Evolutionary conservation across 176 grass and related monocot species (phyloP), one percentile per base, ranked within the genome.

Genomic region (Carex cristatella): DNA sequence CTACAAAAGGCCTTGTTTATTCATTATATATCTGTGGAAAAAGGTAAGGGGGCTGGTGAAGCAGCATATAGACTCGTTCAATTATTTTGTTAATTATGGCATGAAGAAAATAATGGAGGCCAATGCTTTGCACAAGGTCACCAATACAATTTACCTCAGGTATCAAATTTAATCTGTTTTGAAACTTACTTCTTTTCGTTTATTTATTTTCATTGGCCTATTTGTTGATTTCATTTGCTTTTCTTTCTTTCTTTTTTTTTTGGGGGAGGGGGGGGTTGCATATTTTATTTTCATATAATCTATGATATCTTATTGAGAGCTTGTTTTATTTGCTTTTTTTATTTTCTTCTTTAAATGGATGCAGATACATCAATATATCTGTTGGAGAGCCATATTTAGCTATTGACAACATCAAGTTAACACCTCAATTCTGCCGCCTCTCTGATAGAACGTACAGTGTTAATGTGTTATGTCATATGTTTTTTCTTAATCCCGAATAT

Each of bases 1-100:
- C 16, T 86, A n/a, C 19, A 70, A 32, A 0, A 23, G 54, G 15
- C 62, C 58, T 78, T 55, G 3, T 75, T 16, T 18, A 57, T 56
- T 71, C 5, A 35, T 56, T 53, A 27, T 84, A 44, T 16, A 38
- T 84, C 23, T 69, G 56, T 69, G 31, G 31, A 12, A 14, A 48
- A 69, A 95, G 93, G 90, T 93, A 40, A 87, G 95, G 69, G 95
- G 95, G 2, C 88, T 95, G 3, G 93, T 98, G 65, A 98, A 98
- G 85, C 89, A 92, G 69, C 96, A 94, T 82, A 88, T 98, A 13
- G 90, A 95, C 70, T 98, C 93, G 1, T 98, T 94, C 79, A 94
- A 98, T 85, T 98, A 95, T 65, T 95, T 98, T 79, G 80, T 92
- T 63, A 89, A 85, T 35, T 85, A 74, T 58, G 96, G 86, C 46